Evolutionary conservation across 371 early-diverging fungal species (phyloP).

Genomic region (Cokeromyces recurvatus): DNA sequence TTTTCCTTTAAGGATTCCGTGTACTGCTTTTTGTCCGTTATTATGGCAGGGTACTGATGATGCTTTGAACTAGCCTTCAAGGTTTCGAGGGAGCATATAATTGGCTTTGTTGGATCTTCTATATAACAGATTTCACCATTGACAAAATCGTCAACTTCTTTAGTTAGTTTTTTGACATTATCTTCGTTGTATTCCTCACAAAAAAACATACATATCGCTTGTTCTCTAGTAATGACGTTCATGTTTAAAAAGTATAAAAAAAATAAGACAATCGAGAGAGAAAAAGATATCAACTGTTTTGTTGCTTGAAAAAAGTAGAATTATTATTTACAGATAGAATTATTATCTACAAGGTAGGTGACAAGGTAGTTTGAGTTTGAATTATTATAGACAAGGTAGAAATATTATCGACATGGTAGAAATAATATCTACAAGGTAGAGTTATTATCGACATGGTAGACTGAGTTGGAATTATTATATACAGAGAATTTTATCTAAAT

Average conservation of each 20-base stretch:
- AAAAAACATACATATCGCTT: constrained; percentile 11
- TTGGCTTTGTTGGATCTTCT: constrained; percentile 4
- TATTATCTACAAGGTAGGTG: background rate
- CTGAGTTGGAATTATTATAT: background rate
- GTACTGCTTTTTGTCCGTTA: constrained; percentile 3
- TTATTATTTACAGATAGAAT: background rate
- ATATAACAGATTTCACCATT: constrained; percentile 8
- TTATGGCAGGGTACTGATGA: constrained; percentile 1
- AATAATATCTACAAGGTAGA: no score
- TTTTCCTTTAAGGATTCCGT: background rate
- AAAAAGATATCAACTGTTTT: background rate
- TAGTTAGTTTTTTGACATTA: constrained; percentile 8
- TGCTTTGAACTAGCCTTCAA: constrained; percentile 4
- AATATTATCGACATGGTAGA: no score
- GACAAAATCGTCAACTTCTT: constrained; percentile 6
- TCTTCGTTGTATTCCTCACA: constrained; percentile 11
- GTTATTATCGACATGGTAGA: no score
- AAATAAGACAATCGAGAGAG: background rate
- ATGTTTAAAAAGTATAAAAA: background rate
- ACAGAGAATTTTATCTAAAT: no score
- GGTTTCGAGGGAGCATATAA: constrained; percentile 3
- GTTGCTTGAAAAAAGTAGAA: no score
- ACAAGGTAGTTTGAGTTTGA: background rate
- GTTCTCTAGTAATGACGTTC: constrained; percentile 3
- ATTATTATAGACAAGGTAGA: background rate